Conservation (phyloP, 2,329 filamentous ascomycete genomes). For the Penicillium griseofulvum region DNA sequence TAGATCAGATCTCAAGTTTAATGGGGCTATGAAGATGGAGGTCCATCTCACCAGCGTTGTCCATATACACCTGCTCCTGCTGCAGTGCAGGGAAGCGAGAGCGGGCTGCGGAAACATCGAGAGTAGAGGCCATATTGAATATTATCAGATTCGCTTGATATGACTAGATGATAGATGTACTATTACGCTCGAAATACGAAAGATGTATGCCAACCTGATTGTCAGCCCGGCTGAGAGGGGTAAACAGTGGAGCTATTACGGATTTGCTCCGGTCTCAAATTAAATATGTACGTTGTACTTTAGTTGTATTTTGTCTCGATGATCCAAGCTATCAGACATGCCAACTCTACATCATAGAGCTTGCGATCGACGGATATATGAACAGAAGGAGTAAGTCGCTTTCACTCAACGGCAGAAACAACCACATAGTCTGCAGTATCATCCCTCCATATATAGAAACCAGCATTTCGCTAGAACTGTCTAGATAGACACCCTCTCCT, state of each 20-base stretch:
- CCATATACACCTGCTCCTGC: slow-evolving; percentile 68
- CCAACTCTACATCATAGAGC: neutral
- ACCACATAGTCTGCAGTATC: neutral
- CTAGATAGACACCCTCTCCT: neutral
- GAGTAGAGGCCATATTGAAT: slow-evolving; percentile 32
- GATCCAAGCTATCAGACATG: too few species aligned
- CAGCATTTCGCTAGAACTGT: too few species aligned
- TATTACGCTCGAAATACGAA: neutral
- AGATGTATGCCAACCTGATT: neutral
- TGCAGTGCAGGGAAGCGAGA: slow-evolving; percentile 66
- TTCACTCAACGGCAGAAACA: neutral
- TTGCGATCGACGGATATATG: neutral
- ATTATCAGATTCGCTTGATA: neutral
- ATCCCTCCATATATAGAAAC: neutral
- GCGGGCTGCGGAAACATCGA: slow-evolving; percentile 58
- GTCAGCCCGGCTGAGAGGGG: slow-evolving; percentile 7
- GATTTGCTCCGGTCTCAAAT: slow-evolving; percentile 38
- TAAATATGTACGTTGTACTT: neutral
- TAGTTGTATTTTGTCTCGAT: neutral
- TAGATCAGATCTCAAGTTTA: neutral
- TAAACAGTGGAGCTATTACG: slow-evolving; percentile 15
- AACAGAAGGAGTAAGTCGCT: neutral
- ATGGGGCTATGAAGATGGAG: neutral
- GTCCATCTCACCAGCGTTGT: slow-evolving; percentile 57
- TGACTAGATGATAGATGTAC: neutral